A percentile compares a stretch with the other conserved stretches of the same genome.
phyloP scores from a whole-genome alignment of 1,284 basidiomycete genomes.

The Cutaneotrichosporon sp. region DNA sequence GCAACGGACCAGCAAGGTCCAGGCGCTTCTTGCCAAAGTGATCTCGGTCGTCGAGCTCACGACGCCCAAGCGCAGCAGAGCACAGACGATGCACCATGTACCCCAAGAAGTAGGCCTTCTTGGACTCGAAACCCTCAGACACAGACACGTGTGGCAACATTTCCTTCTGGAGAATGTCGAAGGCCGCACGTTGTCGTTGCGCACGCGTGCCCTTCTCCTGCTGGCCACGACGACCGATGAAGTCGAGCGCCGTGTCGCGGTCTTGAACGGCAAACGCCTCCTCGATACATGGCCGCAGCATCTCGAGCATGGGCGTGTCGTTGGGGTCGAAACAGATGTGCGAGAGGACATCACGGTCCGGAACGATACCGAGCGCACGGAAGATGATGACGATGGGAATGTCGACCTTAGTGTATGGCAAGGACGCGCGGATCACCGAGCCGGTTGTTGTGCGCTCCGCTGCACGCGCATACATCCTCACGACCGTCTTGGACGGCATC shows the following conservation, averaged over 20 bases:
- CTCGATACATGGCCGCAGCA: constrained; percentile 98
- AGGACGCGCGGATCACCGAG: constrained; percentile 93
- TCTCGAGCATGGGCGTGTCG: constrained; percentile 93
- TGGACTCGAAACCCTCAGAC: constrained; percentile 91
- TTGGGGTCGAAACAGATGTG: constrained; percentile 98
- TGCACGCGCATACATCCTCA: constrained; percentile 90
- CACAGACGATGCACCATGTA: constrained; percentile 98
- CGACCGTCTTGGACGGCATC: constrained; percentile 96
- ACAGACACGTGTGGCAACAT: constrained; percentile 98
- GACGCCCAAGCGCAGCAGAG: constrained; percentile 84
- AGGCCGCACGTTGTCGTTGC: constrained; percentile 89
- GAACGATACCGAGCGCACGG: constrained; percentile 94
- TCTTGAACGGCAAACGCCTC: constrained; percentile 98
- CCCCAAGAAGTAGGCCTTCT: constrained; percentile 99
- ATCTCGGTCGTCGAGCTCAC: constrained; percentile 97
- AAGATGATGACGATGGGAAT: constrained; percentile 99
- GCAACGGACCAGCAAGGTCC: constrained; percentile 89
- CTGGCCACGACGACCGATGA: constrained; percentile 96
- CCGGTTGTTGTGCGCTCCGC: constrained; percentile 53
- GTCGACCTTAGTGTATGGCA: constrained; percentile 97
- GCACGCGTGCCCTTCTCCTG: constrained; percentile 88
- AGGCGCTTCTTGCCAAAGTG: constrained; percentile 99
- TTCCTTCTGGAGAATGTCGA: constrained; percentile 98
- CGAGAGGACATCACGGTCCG: constrained; percentile 94
- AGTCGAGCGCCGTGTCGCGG: constrained; percentile 85